Percentiles rank a stretch among this genome's conserved stretches.
These are phyloP conservation scores for Nakaseomyces kungkrabaensis DNA, from an alignment of 1,139 yeast species.

Conservation along the genomic window DNA sequence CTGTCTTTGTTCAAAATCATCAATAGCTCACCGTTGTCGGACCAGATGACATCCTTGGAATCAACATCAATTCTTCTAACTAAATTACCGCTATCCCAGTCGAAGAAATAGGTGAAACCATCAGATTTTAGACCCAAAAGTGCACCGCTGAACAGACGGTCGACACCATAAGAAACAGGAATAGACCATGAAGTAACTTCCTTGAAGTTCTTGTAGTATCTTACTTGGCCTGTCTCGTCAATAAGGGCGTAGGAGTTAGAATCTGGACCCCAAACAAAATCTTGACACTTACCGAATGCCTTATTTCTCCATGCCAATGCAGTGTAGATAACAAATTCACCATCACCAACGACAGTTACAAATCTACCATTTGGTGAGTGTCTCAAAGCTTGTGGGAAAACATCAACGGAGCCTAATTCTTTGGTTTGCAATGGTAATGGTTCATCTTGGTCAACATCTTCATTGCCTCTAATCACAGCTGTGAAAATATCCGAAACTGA, in stretches of 20 bases:
- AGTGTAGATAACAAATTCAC: slow-evolving; percentile 91
- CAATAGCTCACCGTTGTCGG: slow-evolving; percentile 84
- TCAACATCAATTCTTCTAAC: slow-evolving; percentile 82
- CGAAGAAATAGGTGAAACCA: slow-evolving; percentile 78
- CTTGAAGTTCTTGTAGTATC: slow-evolving; percentile 74
- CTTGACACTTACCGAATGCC: slow-evolving; percentile 81
- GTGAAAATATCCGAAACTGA: slow-evolving; percentile 60
- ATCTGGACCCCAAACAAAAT: slow-evolving; percentile 93
- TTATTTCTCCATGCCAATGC: slow-evolving; percentile 98
- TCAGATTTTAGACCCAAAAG: slow-evolving; percentile 69
- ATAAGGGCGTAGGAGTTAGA: slow-evolving; percentile 79
- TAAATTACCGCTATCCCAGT: slow-evolving; percentile 80
- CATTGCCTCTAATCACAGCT: slow-evolving; percentile 65
- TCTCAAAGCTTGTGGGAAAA: slow-evolving; percentile 74
- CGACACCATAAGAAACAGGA: slow-evolving; percentile 65
- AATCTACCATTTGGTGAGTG: slow-evolving; percentile 98
- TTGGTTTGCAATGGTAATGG: slow-evolving; percentile 63
- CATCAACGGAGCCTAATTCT: slow-evolving; percentile 86
- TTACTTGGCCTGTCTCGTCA: slow-evolving; percentile 56
- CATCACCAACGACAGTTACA: slow-evolving; percentile 96
- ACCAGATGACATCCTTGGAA: slow-evolving; percentile 78
- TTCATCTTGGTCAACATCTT: slow-evolving; percentile 73
- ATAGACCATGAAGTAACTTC: slow-evolving; percentile 55
- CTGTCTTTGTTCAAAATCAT: slow-evolving; percentile 52
- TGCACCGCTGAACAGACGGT: slow-evolving; percentile 78